A percentile compares a stretch with the other conserved stretches of the same genome.
These are phyloP conservation scores for Dentipellis fragilis DNA, from an alignment of 768 basidiomycete species.

Conservation along the genomic window DNA sequence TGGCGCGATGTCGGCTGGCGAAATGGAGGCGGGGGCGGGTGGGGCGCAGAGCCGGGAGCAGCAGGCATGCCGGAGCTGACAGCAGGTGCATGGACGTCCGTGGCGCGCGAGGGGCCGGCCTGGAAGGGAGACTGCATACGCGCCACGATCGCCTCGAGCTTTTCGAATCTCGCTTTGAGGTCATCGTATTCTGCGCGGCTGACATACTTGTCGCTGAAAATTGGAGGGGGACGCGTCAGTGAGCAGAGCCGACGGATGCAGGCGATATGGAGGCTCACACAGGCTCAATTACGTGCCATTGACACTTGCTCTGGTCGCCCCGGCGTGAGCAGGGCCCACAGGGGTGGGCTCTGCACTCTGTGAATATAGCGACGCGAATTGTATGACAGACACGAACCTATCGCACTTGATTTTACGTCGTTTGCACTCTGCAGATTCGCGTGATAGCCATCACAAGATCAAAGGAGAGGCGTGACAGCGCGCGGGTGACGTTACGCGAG, in stretches of 20 bases:
- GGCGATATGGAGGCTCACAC: constrained; percentile 39
- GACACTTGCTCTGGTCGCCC: constrained; percentile 72
- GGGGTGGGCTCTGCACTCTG: constrained; percentile 53
- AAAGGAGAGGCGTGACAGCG: constrained; percentile 4
- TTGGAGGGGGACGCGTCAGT: background rate
- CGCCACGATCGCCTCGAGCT: constrained; percentile 47
- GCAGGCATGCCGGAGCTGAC: background rate
- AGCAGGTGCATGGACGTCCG: background rate
- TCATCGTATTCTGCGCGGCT: constrained; percentile 70
- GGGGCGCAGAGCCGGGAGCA: constrained; percentile 2
- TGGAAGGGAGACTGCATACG: constrained; percentile 16
- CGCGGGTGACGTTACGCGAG: background rate
- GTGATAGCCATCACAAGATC: constrained; percentile 17
- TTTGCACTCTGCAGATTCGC: constrained; percentile 56
- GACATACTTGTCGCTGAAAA: constrained; percentile 66
- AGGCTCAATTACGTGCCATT: constrained; percentile 77
- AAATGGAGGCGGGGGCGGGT: background rate
- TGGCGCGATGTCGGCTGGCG: background rate
- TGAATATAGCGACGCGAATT: constrained; percentile 11
- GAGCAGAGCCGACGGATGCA: background rate
- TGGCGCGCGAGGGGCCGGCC: background rate
- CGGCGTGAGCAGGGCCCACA: constrained; percentile 74
- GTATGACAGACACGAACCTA: constrained; percentile 35
- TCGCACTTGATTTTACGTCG: constrained; percentile 84
- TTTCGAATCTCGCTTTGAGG: constrained; percentile 53